phyloP scores from a whole-genome alignment of 2,329 filamentous ascomycete species.

The Scedosporium dehoogii region DNA sequence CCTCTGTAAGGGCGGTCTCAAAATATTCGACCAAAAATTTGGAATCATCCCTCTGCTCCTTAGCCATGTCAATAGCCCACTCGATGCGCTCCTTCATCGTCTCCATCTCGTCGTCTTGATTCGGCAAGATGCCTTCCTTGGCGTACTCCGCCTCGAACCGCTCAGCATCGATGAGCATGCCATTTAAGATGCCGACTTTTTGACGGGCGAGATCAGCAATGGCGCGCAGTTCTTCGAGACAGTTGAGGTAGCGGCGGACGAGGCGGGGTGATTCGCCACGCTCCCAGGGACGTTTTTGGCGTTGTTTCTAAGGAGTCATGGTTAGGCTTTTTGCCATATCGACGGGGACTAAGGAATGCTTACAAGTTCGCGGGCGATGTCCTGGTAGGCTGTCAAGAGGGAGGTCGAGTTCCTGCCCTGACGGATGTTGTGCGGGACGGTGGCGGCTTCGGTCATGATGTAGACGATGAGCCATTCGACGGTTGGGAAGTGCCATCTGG shows the following conservation, averaged over 20 bases:
- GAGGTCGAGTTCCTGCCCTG: constrained; percentile 1
- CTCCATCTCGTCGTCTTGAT: constrained; percentile 33
- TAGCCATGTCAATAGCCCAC: constrained; percentile 53
- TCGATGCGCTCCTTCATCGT: constrained; percentile 44
- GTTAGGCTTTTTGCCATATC: not conserved
- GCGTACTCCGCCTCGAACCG: constrained; percentile 4
- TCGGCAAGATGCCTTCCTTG: not conserved
- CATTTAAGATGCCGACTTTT: not conserved
- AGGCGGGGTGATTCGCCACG: constrained; percentile 3
- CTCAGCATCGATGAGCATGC: not conserved
- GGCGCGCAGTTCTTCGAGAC: constrained; percentile 6
- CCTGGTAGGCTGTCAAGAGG: constrained; percentile 4
- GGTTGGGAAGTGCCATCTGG: constrained; percentile 2
- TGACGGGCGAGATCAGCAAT: not conserved
- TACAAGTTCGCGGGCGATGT: constrained; percentile 3
- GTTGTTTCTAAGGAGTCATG: constrained; percentile 2
- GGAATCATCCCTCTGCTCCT: constrained; percentile 57
- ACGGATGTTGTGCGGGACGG: constrained; percentile 4
- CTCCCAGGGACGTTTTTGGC: constrained; percentile 6
- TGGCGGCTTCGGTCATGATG: constrained; percentile 3
- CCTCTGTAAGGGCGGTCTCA: constrained; percentile 21
- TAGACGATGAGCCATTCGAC: constrained; percentile 7
- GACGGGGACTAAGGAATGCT: not conserved
- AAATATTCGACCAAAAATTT: constrained; percentile 53
- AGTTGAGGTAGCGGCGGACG: constrained; percentile 6